Percentiles rank a stretch among this genome's conserved stretches.
phyloP scores from a whole-genome alignment of 2,329 filamentous ascomycete species.

The Fonsecaea multimorphosa region DNA sequence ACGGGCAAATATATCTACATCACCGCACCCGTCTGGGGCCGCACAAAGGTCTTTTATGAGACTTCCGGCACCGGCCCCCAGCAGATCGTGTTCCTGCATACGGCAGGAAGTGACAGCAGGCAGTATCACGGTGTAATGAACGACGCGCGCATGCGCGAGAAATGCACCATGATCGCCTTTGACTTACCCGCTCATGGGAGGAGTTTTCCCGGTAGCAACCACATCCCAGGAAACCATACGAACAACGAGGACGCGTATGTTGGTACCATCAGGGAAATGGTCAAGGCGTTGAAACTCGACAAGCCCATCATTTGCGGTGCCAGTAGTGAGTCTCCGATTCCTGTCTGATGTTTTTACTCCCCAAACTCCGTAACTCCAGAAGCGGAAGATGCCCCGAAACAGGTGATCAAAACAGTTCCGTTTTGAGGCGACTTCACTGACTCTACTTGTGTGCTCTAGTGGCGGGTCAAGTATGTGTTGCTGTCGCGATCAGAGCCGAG shows the following conservation, averaged over 20 bases:
- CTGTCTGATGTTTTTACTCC: not conserved
- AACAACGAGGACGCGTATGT: slow-evolving; percentile 57
- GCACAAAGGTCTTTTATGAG: slow-evolving; percentile 59
- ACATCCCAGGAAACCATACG: slow-evolving; percentile 54
- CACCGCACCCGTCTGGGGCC: slow-evolving; percentile 55
- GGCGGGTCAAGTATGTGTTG: slow-evolving; percentile 58
- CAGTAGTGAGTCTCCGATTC: not conserved
- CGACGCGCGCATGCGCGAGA: slow-evolving; percentile 53
- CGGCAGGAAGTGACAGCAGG: slow-evolving; percentile 55
- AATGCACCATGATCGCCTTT: slow-evolving; percentile 58
- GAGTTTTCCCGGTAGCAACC: slow-evolving; percentile 53
- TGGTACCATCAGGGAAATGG: slow-evolving; percentile 53
- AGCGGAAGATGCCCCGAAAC: not conserved
- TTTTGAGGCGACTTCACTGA: not conserved
- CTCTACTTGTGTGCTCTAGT: slow-evolving; percentile 54
- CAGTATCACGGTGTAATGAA: slow-evolving; percentile 62
- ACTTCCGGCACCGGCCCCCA: slow-evolving; percentile 54
- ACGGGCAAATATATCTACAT: slow-evolving; percentile 57
- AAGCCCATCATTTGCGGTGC: slow-evolving; percentile 52
- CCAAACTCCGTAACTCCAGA: not conserved
- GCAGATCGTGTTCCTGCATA: slow-evolving; percentile 55
- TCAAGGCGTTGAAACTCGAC: slow-evolving; percentile 52
- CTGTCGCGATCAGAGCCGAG: slow-evolving; percentile 54
- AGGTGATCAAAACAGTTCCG: not conserved
- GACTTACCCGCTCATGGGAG: slow-evolving; percentile 59